Evolutionary conservation across 768 basidiomycete genomes (phyloP), one percentile per base, ranked within the genome.

Genomic region (Rhizopogon vesiculosus): DNA sequence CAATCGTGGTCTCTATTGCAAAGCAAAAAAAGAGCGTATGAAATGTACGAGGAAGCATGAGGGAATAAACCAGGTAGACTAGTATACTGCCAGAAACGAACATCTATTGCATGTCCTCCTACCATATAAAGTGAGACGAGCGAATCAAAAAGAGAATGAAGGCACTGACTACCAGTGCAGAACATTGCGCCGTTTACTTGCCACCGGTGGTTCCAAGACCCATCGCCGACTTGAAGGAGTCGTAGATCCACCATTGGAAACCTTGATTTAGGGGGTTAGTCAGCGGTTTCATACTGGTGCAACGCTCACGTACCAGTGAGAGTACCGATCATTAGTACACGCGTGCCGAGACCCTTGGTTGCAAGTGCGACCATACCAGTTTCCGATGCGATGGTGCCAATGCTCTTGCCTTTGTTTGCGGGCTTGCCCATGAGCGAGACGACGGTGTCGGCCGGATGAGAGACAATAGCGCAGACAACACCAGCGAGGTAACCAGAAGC

Each of bases 161-260:
- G 13, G n/a, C 7, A 48, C 48, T 49, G 35, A 49, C 48, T 38
- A 49, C 18, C 31, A 33, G 45, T 46, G 35, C 22, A 38, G 19
- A 25, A 19, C n/a, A 16, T 9, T 10, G 35, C 8, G 22, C 10
- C 44, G 22, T 73, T 73, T 87, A 92, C 75, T 92, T 92, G 72
- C 90, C 90, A 76, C 90, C 90, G 39, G 90, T 91, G 53, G 90
- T 92, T 57, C 90, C 90, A 71, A 92, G 78, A 66, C 90, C 90
- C 86, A 92, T 87, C 51, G 85, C 69, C 25, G 81, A 56, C 79
- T 93, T 93, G 83, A 92, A 93, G 50, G 82, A 77, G 69, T 93
- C 92, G 70, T 93, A 93, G 73, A 93, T 91, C 89, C 91, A 92
- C 90, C 89, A 91, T 79, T 91, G 88, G 87, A 90, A 90, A 66